Conservation (phyloP, 768 basidiomycete species). For the Mycena rebaudengoi region DNA sequence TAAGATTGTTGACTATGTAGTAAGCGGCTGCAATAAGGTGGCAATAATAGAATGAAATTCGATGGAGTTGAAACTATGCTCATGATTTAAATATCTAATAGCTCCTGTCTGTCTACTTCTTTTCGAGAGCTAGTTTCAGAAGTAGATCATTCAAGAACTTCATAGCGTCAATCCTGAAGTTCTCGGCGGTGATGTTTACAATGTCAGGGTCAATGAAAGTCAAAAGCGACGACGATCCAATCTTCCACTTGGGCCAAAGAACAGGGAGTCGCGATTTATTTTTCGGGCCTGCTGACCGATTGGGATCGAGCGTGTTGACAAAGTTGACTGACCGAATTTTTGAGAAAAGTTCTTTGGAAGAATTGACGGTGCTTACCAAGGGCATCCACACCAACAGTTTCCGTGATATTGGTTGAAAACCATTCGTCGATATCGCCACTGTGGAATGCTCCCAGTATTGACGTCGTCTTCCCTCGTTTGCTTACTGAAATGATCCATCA, state of each 20-base stretch:
- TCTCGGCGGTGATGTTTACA: background rate
- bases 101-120: too few relatives aligned
- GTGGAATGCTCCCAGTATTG: constrained; percentile 28
- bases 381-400: background rate
- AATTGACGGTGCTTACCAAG: constrained; percentile 3
- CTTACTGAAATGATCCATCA: background rate
- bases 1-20: too few relatives aligned
- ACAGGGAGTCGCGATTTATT: background rate
- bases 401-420: background rate
- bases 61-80: too few relatives aligned
- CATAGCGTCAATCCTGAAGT: constrained; percentile 2
- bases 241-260: background rate
- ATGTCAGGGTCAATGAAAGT: background rate
- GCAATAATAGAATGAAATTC: too few relatives aligned
- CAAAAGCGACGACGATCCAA: background rate
- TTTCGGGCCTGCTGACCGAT: constrained; percentile 28
- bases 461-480: constrained; percentile 10
- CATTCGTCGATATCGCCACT: constrained; percentile 15
- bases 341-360: background rate
- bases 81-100: too few relatives aligned
- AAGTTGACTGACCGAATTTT: constrained; percentile 15
- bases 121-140: constrained; percentile 1
- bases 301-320: constrained; percentile 34
- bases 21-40: too few relatives aligned
- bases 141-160: background rate